phyloP scores from a whole-genome alignment of 75 land plant genomes.

The Pinus albicaulis region DNA sequence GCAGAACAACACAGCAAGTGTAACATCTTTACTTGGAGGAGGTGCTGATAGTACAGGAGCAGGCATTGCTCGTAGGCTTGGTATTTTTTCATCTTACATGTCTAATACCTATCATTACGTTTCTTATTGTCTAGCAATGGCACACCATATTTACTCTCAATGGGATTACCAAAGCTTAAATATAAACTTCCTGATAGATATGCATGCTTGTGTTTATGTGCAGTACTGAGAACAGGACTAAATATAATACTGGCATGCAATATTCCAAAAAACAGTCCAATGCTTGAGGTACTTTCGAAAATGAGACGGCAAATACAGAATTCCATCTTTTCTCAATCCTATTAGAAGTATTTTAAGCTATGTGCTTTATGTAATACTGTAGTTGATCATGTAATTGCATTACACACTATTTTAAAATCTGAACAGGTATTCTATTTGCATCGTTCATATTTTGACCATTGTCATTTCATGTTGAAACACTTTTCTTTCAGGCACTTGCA shows the following conservation, averaged over 20 bases:
- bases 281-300: slow-evolving; percentile 61
- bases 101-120: neutral
- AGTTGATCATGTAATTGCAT: neutral
- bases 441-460: neutral
- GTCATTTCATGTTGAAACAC: neutral
- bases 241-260: slow-evolving; percentile 73
- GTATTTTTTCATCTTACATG: slow-evolving; percentile 26
- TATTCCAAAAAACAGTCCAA: slow-evolving; percentile 75
- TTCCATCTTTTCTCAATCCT: neutral
- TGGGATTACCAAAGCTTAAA: neutral
- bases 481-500: slow-evolving; percentile 47
- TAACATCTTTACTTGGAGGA: slow-evolving; percentile 78
- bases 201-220: neutral
- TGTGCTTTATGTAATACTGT: neutral
- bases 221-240: slow-evolving; percentile 83
- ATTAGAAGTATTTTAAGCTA: neutral
- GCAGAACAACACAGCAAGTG: slow-evolving; percentile 66
- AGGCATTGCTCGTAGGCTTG: slow-evolving; percentile 84
- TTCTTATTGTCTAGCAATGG: neutral
- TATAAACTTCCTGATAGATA: neutral
- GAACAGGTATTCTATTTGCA: neutral
- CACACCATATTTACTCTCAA: neutral
- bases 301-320: neutral
- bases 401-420: neutral
- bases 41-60: slow-evolving; percentile 79